Base-by-base conservation (phyloP, 106 monocot species). In the Platanthera guangdongensis region DNA sequence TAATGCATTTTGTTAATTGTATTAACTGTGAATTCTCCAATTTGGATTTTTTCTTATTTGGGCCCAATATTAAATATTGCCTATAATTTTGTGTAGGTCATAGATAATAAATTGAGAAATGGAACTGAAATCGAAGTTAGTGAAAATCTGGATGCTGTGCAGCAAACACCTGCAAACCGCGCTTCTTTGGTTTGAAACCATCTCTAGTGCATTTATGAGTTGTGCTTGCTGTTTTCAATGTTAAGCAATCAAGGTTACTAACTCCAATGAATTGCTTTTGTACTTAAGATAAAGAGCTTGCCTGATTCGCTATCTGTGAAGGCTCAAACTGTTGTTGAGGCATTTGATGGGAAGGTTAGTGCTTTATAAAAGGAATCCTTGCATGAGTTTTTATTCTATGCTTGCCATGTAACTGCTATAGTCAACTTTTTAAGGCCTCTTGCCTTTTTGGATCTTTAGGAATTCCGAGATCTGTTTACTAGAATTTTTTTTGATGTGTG, bases 61-160 rank as follows among this genome's bases (percentile, higher is more conserved):
- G 1, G 8, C 3, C 11, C 45, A 70, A 9, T n/a, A 45, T 47
- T 47, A 45, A 70, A 70, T 70, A 70, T 47, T 70, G 70, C 70
- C 11, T 70, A 48, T 48, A 30, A 28, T 52, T 76, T 60, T 62
- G 74, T 81, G 48, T 78, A 93, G 95, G 88, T 89, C 22, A 83
- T 79, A 81, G 95, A 96, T 75, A 87, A 86, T 68, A 93, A 96
- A 84, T 74, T 96, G 85, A 96, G 83, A 87, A 90, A 90, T 84
- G 90, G 93, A 76, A 57, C 84, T 47, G 87, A 87, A 73, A 76
- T 89, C 55, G 84, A 85, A 51, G 88, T 84, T 39, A 68, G 48
- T 60, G 69, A 78, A 80, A 79, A 76, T 51, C 49, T 75, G 75
- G 86, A 87, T 57, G 51, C 71, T 21, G 62, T 12, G 39, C 65